Evolutionary conservation across 495 filamentous ascomycete species (phyloP), one percentile per base, ranked within the genome.

Genomic region (Penicillium canariense): DNA sequence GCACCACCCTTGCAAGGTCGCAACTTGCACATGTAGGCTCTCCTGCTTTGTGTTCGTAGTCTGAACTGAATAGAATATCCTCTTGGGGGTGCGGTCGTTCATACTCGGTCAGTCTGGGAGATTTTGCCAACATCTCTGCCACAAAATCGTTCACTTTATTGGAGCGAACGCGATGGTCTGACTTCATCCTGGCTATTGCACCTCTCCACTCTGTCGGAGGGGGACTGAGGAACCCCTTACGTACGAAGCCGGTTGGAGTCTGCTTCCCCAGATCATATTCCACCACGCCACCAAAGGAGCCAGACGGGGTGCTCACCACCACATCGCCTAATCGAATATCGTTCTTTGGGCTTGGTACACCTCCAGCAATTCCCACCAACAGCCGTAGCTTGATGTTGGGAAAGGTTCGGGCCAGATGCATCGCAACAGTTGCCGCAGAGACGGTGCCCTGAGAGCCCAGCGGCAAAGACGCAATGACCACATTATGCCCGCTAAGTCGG

Each of bases 381-480:
- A 32, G 30, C 30, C 30, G 30, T 12, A 32, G 30, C 30, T 32
- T 32, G 5, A 50, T 39, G 2, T 11, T 23, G 10, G 49, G 49
- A 28, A 47, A 58, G 12, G 9, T 39, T 12, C 17, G 6, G 12
- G 18, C 28, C 49, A 58, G 26, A 2, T 48, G 35, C 15, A 17
- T 22, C 2, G 58, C 39, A 8, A 48, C 55, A 4, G 31, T 27
- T 8, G 55, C 54, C 15, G 54, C 35, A 5, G 34, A 34, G n/a
- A 27, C 54, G 14, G 22, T 58, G 14, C 58, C 48, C 17, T 40
- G 47, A 2, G 25, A 12, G 3, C 31, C 30, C 22, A 27, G 20
- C 11, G 59, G 56, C 15, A 59, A 43, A 27, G 40, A 55, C 27
- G 40, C 50, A 34, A 61, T 49, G 2, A 58, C 55, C 10, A 50